Conservation (phyloP, 108 stramenopile species). For the Skeletonema tropicum region DNA sequence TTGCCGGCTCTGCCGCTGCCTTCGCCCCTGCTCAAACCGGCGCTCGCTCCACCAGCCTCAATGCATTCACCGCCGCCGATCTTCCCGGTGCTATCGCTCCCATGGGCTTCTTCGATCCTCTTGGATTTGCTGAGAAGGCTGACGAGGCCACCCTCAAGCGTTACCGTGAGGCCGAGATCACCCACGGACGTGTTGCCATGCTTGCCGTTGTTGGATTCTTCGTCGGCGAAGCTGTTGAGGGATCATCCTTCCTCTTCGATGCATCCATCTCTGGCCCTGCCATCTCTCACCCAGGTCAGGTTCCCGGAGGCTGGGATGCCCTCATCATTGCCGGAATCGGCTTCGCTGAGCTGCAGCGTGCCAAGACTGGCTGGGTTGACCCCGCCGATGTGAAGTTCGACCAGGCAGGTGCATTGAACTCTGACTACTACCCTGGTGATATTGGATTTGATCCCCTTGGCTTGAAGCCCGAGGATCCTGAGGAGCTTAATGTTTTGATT, state of each 20-base stretch:
- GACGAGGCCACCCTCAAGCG: constrained; percentile 70
- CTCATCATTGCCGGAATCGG: too few species aligned
- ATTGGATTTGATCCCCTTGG: constrained; percentile 89
- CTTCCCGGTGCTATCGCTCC: constrained; percentile 64
- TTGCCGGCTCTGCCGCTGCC: constrained; percentile 45
- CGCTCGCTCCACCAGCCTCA: constrained; percentile 18
- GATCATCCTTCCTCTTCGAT: too few species aligned
- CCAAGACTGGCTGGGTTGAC: constrained; percentile 71
- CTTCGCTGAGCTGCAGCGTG: too few species aligned
- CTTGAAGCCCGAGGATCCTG: constrained; percentile 70
- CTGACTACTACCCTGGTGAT: constrained; percentile 78
- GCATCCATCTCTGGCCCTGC: too few species aligned
- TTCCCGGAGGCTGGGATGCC: too few species aligned
- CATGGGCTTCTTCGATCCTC: constrained; percentile 70
- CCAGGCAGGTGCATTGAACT: constrained; percentile 51
- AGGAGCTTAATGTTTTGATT: constrained; percentile 66
- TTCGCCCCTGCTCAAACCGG: constrained; percentile 38
- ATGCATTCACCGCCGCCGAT: constrained; percentile 16
- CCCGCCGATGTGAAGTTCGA: constrained; percentile 63
- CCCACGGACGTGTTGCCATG: constrained; percentile 79
- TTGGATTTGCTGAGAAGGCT: constrained; percentile 75
- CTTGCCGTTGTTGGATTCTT: constrained; percentile 68
- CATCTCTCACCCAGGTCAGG: too few species aligned
- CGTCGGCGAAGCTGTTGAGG: constrained; percentile 78
- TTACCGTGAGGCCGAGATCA: constrained; percentile 86